Evolutionary conservation across 768 basidiomycete genomes (phyloP).

Genomic region (Leccinum obscurum): DNA sequence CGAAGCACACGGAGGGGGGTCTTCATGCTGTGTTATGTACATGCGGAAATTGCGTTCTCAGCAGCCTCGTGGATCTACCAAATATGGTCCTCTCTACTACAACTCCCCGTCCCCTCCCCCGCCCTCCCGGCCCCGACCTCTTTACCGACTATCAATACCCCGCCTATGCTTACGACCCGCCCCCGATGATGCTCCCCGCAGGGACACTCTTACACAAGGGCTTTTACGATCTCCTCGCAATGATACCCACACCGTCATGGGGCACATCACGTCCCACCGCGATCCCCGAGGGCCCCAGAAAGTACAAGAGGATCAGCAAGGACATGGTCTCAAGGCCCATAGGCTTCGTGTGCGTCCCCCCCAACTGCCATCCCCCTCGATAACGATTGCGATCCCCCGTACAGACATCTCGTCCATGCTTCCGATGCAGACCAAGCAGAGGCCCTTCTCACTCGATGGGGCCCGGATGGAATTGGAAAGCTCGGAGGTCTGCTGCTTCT

Average conservation of each 20-base stretch:
- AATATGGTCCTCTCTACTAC: conserved; percentile 15
- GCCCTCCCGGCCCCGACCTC: neutral
- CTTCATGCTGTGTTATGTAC: conserved; percentile 18
- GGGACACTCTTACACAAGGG: conserved; percentile 84
- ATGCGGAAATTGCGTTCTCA: conserved; percentile 34
- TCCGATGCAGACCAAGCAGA: conserved; percentile 89
- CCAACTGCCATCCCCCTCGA: conserved; percentile 14
- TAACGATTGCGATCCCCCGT: conserved; percentile 20
- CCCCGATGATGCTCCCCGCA: conserved; percentile 55
- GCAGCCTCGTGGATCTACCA: conserved; percentile 20
- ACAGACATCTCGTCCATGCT: conserved; percentile 86
- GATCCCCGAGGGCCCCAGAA: conserved; percentile 53
- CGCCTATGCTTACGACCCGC: neutral
- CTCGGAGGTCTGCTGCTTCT: conserved; percentile 68
- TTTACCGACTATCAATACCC: conserved; percentile 3
- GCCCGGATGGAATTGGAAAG: conserved; percentile 86
- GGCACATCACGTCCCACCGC: conserved; percentile 22
- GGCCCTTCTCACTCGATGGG: conserved; percentile 85
- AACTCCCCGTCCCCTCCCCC: neutral
- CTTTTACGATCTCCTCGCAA: conserved; percentile 83
- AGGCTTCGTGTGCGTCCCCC: conserved; percentile 73
- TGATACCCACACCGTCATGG: conserved; percentile 64
- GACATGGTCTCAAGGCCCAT: conserved; percentile 87
- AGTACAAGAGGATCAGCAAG: conserved; percentile 73
- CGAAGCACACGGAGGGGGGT: conserved; percentile 15